phyloP scores from a whole-genome alignment of 2,329 filamentous ascomycete genomes.

The Cordyceps fumosorosea region DNA sequence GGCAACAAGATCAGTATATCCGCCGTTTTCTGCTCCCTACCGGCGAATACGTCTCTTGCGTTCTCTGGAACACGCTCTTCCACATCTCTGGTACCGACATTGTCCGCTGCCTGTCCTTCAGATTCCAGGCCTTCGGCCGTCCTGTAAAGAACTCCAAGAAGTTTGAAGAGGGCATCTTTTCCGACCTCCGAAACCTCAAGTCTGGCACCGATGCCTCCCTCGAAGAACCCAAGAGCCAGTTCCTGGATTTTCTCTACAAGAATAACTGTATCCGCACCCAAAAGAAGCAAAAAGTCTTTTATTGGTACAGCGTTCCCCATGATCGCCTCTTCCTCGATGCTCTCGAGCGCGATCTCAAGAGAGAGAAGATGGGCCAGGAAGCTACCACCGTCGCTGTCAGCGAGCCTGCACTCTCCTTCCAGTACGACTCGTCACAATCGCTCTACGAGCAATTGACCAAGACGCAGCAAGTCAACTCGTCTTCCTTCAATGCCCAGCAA shows the following conservation, averaged over 20 bases:
- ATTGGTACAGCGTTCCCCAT: slow-evolving; percentile 99
- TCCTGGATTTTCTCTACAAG: slow-evolving; percentile 98
- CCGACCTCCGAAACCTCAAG: slow-evolving; percentile 94
- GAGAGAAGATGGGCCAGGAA: slow-evolving; percentile 99
- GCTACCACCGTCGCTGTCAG: slow-evolving; percentile 93
- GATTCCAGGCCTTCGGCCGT: slow-evolving; percentile 96
- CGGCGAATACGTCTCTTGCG: slow-evolving; percentile 97
- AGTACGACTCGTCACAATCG: slow-evolving; percentile 98
- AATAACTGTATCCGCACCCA: slow-evolving; percentile 99
- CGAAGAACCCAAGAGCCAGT: slow-evolving; percentile 97
- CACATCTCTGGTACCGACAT: slow-evolving; percentile 99
- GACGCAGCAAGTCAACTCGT: slow-evolving; percentile 96
- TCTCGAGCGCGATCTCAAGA: slow-evolving; percentile 92
- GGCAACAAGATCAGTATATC: slow-evolving; percentile 95
- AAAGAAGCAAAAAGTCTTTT: slow-evolving; percentile 99
- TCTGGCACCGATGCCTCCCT: slow-evolving; percentile 96
- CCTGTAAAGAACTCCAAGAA: slow-evolving; percentile 99
- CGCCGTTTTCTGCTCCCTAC: slow-evolving; percentile 91
- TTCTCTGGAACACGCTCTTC: slow-evolving; percentile 97
- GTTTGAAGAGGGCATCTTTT: slow-evolving; percentile 99
- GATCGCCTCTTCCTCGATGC: slow-evolving; percentile 96
- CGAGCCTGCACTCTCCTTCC: slow-evolving; percentile 95
- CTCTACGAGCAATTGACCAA: slow-evolving; percentile 99
- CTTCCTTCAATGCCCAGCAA: slow-evolving; percentile 76
- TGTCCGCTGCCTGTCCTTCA: slow-evolving; percentile 93